Base-by-base conservation (phyloP, 768 basidiomycete genomes). In the Termitomyces sp. region DNA sequence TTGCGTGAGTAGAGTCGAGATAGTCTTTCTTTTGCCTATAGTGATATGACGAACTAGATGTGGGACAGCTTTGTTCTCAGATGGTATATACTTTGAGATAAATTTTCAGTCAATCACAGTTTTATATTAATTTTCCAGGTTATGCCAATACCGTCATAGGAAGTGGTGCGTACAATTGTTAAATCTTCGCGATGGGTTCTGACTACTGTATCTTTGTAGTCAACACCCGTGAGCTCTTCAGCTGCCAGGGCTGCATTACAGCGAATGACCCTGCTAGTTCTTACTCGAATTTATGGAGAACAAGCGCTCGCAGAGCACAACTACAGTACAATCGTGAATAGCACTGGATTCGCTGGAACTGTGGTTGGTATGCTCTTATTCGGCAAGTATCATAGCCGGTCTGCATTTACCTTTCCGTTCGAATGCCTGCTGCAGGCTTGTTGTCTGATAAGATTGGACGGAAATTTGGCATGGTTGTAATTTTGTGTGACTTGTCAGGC, bases 401-500 rank as follows among this genome's bases (percentile, higher is more conserved):
- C 19, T 51, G 30, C 1, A 19, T 3, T 35, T 7, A 21, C 41
- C 28, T 30, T 17, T 19, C 14, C 1, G 11, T n/a, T 50, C 2
- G 23, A 17, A 37, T 15, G 33, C 41, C 28, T 23, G 5, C 9
- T 45, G 15, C 31, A 59, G 58, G 58, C n/a, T 51, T 35, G 21
- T 37, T 59, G 2, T 59, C 58, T 1, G 58, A 59, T 31, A 59
- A 59, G 47, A 41, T 59, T 9, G 58, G 58, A 23, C 33, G 58
- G 37, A 59, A 59, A 23, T 59, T 59, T 26, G 58, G 58, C 53
- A 59, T 59, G 58, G 58, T 59, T 21, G 12, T 41, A 26, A 40
- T 38, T n/a, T 28, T 31, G 3, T 42, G 11, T 42, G 19, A 31
- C 40, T 42, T 52, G 15, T 9, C 37, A 15, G 35, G 4, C 21